Conservation (phyloP, 164 flowering plant species). For the Magnolia sinica region DNA sequence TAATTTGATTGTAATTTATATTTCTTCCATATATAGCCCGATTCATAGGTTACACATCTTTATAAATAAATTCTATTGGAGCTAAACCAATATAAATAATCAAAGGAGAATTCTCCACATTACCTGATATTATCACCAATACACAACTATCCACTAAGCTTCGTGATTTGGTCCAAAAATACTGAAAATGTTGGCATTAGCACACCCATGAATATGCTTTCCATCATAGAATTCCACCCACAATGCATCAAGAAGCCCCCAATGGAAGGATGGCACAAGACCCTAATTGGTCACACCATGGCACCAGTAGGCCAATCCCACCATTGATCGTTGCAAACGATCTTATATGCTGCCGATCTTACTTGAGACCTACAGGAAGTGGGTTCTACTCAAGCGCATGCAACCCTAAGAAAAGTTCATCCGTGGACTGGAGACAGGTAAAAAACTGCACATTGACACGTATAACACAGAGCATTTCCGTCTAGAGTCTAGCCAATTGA, state of each 20-base stretch:
- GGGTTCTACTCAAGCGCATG: conserved; percentile 22
- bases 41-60: too few relatives aligned
- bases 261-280: conserved; percentile 49
- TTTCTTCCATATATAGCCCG: too few relatives aligned
- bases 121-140: too few relatives aligned
- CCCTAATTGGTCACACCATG: conserved; percentile 74
- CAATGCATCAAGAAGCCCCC: conserved; percentile 76
- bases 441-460: conserved; percentile 44
- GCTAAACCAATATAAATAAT: too few relatives aligned
- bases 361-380: conserved; percentile 44
- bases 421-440: conserved; percentile 28
- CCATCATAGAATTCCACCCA: conserved; percentile 62
- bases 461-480: conserved; percentile 39
- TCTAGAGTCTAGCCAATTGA: conserved; percentile 44
- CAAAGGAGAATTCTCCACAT: too few relatives aligned
- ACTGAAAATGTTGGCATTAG: conserved; percentile 61
- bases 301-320: conserved; percentile 42
- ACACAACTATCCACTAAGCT: too few relatives aligned
- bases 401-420: conserved; percentile 34
- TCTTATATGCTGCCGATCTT: conserved; percentile 24
- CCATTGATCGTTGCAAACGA: conserved; percentile 5
- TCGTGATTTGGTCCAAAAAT: conserved; percentile 36
- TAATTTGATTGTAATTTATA: too few relatives aligned
- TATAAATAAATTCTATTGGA: too few relatives aligned
- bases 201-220: conserved; percentile 45